Percentiles rank a stretch among this genome's conserved stretches.
Evolutionary conservation across 164 flowering plant species (phyloP).

Genomic region (Chimonanthus salicifolius): DNA sequence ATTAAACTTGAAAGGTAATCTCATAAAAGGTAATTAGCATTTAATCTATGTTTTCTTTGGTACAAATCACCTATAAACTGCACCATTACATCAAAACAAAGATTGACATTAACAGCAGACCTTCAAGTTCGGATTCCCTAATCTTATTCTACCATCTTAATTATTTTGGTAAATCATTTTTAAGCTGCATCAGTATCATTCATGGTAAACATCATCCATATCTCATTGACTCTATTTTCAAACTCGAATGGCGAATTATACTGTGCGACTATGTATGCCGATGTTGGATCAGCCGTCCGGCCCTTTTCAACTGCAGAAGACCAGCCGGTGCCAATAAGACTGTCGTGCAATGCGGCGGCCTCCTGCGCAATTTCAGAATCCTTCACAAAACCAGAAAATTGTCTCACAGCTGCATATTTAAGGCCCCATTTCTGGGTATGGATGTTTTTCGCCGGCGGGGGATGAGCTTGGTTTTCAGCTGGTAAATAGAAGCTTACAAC

Average conservation of each 20-base stretch:
- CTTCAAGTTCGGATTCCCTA: not conserved
- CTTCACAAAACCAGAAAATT: conserved; percentile 63
- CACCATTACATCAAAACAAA: not conserved
- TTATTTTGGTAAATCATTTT: not conserved
- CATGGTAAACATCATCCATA: conserved; percentile 64
- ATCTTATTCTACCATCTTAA: not conserved
- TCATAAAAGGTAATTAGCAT: not conserved
- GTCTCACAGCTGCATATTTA: conserved; percentile 64
- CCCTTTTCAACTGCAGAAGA: conserved; percentile 40
- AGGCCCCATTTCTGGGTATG: conserved; percentile 57
- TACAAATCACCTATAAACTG: not conserved
- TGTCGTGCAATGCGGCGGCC: conserved; percentile 60
- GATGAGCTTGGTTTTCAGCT: conserved; percentile 55
- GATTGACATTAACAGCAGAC: not conserved
- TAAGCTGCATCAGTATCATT: conserved; percentile 21
- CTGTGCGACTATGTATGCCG: conserved; percentile 66
- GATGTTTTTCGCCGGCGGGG: conserved; percentile 71
- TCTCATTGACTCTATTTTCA: conserved; percentile 73
- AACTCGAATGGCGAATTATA: conserved; percentile 89
- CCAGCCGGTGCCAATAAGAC: conserved; percentile 59
- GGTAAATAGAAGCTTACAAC: conserved; percentile 80
- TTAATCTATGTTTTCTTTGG: no score
- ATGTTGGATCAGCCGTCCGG: conserved; percentile 21
- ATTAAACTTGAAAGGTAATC: not conserved
- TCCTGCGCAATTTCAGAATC: conserved; percentile 56